These are phyloP conservation scores for Plasmopara viticola DNA, from an alignment of 352 stramenopile species.

Conservation along the genomic window DNA sequence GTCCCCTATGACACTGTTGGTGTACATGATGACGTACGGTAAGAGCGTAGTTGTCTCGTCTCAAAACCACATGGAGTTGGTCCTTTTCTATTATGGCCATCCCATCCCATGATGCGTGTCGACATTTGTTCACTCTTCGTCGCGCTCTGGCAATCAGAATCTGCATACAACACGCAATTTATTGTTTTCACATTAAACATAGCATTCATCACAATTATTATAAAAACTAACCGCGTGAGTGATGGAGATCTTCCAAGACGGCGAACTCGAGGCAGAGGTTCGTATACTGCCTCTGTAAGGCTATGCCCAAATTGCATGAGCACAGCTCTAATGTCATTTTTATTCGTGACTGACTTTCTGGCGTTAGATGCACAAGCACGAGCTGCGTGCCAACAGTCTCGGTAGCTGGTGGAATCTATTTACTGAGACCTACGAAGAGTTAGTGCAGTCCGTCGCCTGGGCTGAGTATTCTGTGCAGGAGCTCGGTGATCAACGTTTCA, in stretches of 20 bases:
- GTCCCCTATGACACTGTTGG: too few relatives aligned
- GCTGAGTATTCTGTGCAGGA: conserved; percentile 52
- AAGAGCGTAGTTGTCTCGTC: too few relatives aligned
- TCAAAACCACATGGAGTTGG: too few relatives aligned
- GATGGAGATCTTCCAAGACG: conserved; percentile 81
- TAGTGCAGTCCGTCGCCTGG: conserved; percentile 62
- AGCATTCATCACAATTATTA: too few relatives aligned
- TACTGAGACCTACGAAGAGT: conserved; percentile 60
- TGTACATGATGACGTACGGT: too few relatives aligned
- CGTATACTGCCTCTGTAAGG: conserved; percentile 3
- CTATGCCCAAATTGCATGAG: background rate
- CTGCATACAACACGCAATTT: too few relatives aligned
- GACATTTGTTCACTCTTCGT: too few relatives aligned
- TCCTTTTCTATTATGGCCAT: too few relatives aligned
- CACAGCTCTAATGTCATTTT: conserved; percentile 3
- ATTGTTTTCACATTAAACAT: too few relatives aligned
- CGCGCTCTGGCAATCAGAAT: too few relatives aligned
- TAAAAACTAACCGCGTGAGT: too few relatives aligned
- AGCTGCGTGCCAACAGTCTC: conserved; percentile 46
- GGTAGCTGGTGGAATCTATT: conserved; percentile 70
- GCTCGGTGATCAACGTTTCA: conserved; percentile 32
- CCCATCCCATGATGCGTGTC: too few relatives aligned
- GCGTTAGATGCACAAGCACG: conserved; percentile 41
- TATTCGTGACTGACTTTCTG: conserved; percentile 2
- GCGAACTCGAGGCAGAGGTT: conserved; percentile 72